phyloP scores from a whole-genome alignment of 2,329 filamentous ascomycete genomes.

The Ascochyta pisi region DNA sequence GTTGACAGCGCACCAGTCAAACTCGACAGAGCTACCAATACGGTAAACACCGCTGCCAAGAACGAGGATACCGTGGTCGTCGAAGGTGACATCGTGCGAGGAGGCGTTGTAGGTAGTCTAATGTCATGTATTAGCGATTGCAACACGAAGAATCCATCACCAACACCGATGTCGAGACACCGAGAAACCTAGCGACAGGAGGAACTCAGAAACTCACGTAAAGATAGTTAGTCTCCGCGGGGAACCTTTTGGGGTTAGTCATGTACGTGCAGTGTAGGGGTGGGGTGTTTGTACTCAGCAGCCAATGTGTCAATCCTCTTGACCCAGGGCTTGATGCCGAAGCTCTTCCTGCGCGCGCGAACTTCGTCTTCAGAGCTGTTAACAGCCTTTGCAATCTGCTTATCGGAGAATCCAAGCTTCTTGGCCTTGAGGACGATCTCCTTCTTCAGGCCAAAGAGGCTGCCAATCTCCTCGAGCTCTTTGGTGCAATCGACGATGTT shows the following conservation, averaged over 20 bases:
- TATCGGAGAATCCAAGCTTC: constrained; percentile 97
- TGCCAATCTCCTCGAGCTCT: constrained; percentile 83
- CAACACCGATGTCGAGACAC: no score
- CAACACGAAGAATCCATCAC: not conserved
- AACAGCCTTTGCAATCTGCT: constrained; percentile 88
- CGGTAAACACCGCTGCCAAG: constrained; percentile 96
- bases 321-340: constrained; percentile 92
- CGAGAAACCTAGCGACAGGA: no score
- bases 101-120: constrained; percentile 98
- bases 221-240: constrained; percentile 77
- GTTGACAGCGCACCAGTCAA: constrained; percentile 97
- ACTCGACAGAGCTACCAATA: constrained; percentile 97
- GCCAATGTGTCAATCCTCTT: constrained; percentile 99
- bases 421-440: constrained; percentile 90
- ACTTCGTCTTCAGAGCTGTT: constrained; percentile 89
- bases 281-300: constrained; percentile 68
- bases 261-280: not conserved
- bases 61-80: constrained; percentile 88
- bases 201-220: constrained; percentile 7
- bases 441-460: constrained; percentile 83
- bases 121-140: constrained; percentile 51
- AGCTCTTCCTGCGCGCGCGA: constrained; percentile 80
- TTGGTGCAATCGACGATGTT: constrained; percentile 93
- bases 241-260: constrained; percentile 51
- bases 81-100: constrained; percentile 90